These are phyloP conservation scores for Yarrowia phangngaensis DNA, from an alignment of 805 yeast species.

Conservation along the genomic window DNA sequence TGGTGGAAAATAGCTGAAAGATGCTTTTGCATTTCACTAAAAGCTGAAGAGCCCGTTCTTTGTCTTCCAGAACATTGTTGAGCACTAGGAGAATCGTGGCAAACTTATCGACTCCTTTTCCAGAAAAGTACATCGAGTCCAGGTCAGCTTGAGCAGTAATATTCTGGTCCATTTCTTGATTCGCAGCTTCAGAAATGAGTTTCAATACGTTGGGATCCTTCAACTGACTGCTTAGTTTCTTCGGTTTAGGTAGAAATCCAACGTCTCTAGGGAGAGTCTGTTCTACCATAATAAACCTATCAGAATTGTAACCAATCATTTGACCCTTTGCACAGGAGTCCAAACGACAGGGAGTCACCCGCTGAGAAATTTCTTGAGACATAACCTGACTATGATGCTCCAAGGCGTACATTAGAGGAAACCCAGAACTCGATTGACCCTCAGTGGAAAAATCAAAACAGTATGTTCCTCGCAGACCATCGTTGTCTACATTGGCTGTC, in stretches of 20 bases:
- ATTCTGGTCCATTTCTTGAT: slow-evolving; percentile 47
- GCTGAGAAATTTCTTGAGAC: slow-evolving; percentile 34
- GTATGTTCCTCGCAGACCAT: slow-evolving; percentile 18
- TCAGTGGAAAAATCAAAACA: slow-evolving; percentile 33
- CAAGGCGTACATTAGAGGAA: slow-evolving; percentile 50
- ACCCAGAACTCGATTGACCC: slow-evolving; percentile 19
- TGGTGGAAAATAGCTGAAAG: slow-evolving; percentile 57
- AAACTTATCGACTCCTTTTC: slow-evolving; percentile 79
- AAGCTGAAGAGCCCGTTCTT: slow-evolving; percentile 45
- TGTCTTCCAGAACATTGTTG: slow-evolving; percentile 57
- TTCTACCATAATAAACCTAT: slow-evolving; percentile 39
- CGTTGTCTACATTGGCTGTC: slow-evolving; percentile 38
- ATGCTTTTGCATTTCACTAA: slow-evolving; percentile 59
- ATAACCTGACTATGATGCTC: slow-evolving; percentile 55
- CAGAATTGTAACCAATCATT: slow-evolving; percentile 38
- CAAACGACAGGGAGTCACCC: slow-evolving; percentile 40
- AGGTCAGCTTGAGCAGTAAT: slow-evolving; percentile 50
- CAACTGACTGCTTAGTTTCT: slow-evolving; percentile 41
- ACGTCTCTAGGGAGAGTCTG: slow-evolving; percentile 41
- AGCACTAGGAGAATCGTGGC: slow-evolving; percentile 70
- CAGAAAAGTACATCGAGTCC: slow-evolving; percentile 84
- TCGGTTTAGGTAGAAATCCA: slow-evolving; percentile 54
- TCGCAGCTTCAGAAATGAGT: slow-evolving; percentile 45
- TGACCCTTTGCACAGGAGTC: slow-evolving; percentile 48
- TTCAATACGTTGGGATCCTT: slow-evolving; percentile 40